Percentiles rank a stretch among this genome's conserved stretches.
These are phyloP conservation scores for Dryadomyces quercus-mongolicae DNA, from an alignment of 2,329 filamentous ascomycete species.

Conservation along the genomic window DNA sequence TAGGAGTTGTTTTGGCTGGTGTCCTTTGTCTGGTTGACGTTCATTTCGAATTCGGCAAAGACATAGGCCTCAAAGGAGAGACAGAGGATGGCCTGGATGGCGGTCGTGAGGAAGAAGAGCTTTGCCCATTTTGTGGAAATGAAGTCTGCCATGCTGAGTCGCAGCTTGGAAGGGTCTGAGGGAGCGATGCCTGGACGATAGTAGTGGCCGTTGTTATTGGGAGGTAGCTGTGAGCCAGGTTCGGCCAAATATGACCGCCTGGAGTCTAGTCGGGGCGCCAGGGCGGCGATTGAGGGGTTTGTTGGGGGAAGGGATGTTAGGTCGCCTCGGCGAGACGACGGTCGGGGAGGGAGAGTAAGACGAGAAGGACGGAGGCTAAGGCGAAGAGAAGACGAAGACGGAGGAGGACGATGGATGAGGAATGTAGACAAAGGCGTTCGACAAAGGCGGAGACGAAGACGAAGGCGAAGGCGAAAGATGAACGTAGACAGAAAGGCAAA, in stretches of 20 bases:
- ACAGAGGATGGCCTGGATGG: conserved; percentile 67
- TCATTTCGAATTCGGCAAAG: conserved; percentile 73
- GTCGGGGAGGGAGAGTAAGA: not conserved
- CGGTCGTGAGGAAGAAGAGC: conserved; percentile 63
- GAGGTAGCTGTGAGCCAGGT: conserved; percentile 17
- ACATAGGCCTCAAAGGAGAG: conserved; percentile 86
- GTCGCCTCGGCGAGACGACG: not conserved
- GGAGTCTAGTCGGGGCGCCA: conserved; percentile 33
- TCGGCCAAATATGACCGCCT: conserved; percentile 31
- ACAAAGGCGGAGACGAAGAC: not conserved
- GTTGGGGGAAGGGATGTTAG: not conserved
- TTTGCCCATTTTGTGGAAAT: conserved; percentile 83
- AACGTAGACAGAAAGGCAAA: too few relatives aligned
- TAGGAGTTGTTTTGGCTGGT: conserved; percentile 37
- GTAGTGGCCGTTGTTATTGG: conserved; percentile 20
- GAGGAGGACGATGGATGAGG: not conserved
- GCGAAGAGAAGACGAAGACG: not conserved
- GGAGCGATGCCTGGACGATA: conserved; percentile 21
- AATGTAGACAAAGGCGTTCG: not conserved
- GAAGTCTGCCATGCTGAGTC: conserved; percentile 51
- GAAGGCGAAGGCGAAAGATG: not conserved
- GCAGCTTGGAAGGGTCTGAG: conserved; percentile 21
- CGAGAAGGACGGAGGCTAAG: not conserved
- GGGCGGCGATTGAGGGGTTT: conserved; percentile 17
- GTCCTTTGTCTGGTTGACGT: conserved; percentile 31